Conservation (phyloP, 176 grass and related monocot genomes). For the Miscanthus lutarioriparius region DNA sequence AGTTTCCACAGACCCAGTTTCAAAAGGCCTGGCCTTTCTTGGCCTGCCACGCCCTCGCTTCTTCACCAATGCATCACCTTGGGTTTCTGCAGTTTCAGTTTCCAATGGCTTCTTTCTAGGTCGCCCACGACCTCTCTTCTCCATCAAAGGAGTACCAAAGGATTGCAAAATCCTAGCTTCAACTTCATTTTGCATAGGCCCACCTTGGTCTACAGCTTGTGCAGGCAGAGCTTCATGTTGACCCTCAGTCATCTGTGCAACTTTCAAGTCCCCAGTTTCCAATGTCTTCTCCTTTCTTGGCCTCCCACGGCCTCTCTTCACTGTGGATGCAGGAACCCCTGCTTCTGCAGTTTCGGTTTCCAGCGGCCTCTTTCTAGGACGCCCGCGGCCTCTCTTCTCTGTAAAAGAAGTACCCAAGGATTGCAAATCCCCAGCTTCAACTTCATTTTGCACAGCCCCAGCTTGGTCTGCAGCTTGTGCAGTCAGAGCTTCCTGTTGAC, state of each 20-base stretch:
- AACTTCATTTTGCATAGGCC: conserved; percentile 14
- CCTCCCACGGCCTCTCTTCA: conserved; percentile 32
- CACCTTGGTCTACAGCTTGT: background rate
- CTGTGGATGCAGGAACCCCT: background rate
- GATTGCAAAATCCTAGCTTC: background rate
- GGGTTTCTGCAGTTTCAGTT: background rate
- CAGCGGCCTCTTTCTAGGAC: conserved; percentile 29
- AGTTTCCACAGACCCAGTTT: background rate
- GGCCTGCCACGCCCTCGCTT: conserved; percentile 38
- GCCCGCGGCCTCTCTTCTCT: conserved; percentile 19
- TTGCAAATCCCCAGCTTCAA: background rate
- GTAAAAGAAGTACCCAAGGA: background rate
- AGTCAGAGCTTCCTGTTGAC: background rate
- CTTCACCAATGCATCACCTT: background rate
- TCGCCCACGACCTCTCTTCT: conserved; percentile 35
- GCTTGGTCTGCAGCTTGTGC: background rate
- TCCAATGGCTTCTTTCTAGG: conserved; percentile 27
- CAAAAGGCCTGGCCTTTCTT: conserved; percentile 19
- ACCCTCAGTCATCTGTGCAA: background rate
- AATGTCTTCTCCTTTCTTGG: conserved; percentile 28
- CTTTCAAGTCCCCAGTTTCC: background rate
- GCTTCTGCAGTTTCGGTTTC: background rate
- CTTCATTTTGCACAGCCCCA: background rate
- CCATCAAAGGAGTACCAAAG: background rate
- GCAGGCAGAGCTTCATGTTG: background rate